Conservation (phyloP, 805 yeast genomes). For the Barnettozyma populi region DNA sequence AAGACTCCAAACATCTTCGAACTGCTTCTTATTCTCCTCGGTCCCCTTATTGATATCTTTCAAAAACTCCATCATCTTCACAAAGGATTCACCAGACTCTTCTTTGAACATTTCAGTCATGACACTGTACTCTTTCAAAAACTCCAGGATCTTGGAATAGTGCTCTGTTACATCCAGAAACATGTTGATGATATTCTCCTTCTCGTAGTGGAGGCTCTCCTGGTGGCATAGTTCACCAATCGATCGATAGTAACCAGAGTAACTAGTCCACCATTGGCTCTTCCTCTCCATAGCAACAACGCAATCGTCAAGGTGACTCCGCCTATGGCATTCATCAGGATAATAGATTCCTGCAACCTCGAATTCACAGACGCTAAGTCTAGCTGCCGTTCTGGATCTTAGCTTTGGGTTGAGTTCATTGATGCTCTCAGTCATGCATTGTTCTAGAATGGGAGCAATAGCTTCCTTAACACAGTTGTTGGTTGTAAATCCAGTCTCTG, state of each 20-base stretch:
- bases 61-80: slow-evolving; percentile 12
- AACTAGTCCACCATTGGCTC: slow-evolving; percentile 70
- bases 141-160: slow-evolving; percentile 20
- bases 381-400: slow-evolving; percentile 38
- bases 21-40: slow-evolving; percentile 6
- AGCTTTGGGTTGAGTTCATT: slow-evolving; percentile 32
- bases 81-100: slow-evolving; percentile 12
- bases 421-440: slow-evolving; percentile 36
- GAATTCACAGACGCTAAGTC: slow-evolving; percentile 51
- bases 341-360: slow-evolving; percentile 37
- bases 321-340: slow-evolving; percentile 23
- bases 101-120: slow-evolving; percentile 16
- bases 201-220: slow-evolving; percentile 45
- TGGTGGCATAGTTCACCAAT: slow-evolving; percentile 49
- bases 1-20: slow-evolving; percentile 13
- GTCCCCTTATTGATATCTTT: slow-evolving; percentile 9
- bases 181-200: slow-evolving; percentile 41
- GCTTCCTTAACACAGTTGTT: slow-evolving; percentile 37
- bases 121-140: slow-evolving; percentile 16
- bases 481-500: slow-evolving; percentile 7
- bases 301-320: slow-evolving; percentile 30
- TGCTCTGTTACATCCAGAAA: slow-evolving; percentile 42
- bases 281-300: slow-evolving; percentile 35
- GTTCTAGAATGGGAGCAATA: slow-evolving; percentile 32
- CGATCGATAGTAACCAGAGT: slow-evolving; percentile 57